Conservation (phyloP, 257 asterid species). For the Solanum arcanum region DNA sequence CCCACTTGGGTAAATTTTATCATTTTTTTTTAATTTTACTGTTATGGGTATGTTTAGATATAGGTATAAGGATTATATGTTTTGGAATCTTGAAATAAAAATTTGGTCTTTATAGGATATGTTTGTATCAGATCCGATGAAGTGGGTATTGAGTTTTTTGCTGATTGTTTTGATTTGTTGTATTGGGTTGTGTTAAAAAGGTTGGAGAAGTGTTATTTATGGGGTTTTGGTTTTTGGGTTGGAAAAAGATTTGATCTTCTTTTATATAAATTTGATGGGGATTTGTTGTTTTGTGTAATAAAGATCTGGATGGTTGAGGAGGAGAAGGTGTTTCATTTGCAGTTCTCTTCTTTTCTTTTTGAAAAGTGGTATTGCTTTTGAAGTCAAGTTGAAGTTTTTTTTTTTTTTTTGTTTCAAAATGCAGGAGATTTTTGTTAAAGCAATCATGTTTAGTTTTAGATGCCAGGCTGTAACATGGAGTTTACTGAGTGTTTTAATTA, state of each 20-base stretch:
- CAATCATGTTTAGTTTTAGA: background rate
- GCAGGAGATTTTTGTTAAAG: background rate
- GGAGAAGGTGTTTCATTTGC: background rate
- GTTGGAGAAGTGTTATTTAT: background rate
- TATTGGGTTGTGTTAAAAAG: background rate
- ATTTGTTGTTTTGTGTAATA: background rate
- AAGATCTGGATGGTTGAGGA: conserved; percentile 5
- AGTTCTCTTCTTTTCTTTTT: background rate
- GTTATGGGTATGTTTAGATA: background rate
- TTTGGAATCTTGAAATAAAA: background rate
- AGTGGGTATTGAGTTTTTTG: conserved; percentile 2
- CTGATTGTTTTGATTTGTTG: conserved; percentile 7
- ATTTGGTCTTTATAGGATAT: background rate
- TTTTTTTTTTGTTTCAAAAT: background rate
- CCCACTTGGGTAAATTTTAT: conserved; percentile 2
- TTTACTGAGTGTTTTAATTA: background rate
- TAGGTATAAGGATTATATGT: background rate
- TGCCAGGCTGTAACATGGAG: background rate
- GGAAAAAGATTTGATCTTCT: background rate
- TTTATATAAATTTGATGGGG: background rate
- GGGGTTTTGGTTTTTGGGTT: background rate
- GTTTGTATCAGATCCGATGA: conserved; percentile 43
- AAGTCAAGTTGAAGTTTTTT: background rate
- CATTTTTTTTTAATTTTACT: background rate
- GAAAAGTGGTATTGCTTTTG: background rate